Evolutionary conservation across 2,329 filamentous ascomycete species (phyloP), one percentile per base, ranked within the genome.

Genomic region (Fusarium odoratissimum): DNA sequence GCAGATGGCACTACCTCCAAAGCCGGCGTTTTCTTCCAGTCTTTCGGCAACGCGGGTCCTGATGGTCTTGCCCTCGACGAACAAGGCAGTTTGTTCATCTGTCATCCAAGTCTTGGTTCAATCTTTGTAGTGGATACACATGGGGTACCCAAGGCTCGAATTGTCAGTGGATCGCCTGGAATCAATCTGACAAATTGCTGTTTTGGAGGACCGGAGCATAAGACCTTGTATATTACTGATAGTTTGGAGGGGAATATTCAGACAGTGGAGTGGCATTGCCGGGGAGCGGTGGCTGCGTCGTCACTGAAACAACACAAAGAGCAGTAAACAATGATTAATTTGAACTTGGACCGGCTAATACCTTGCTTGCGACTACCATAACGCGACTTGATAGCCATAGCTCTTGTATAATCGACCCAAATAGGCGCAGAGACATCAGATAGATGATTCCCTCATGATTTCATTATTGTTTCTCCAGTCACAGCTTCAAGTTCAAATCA

Each of bases 131-230:
- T 83, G 3, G 80, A 82, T 63, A 52, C 73, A 0, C 72, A 82
- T n/a, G 82, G 82, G 0, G 62, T 82, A 3, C 81, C 82, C 4
- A 83, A 81, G 49, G 80, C 80, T 12, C 71, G 81, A 3, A 83
- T 83, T 17, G 75, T 80, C 2, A 81, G 76, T 42, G 77, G 80
- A 0, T 69, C 75, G 0, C 52, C 59, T 1, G 81, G 82, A 0
- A 80, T 80, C 21, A 83, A 83, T 49, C 30, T 83, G 31, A 84
- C 82, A 1, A 84, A 83, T 33, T 84, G 82, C 33, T 83, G 81
- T n/a, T 84, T 84, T 64, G 82, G 82, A 0, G 81, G 82, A 0
- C 61, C 64, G 3, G 80, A 82, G 41, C 78, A 80, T 14, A 81
- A 80, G 68, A 83, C 80, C 0, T 52, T 83, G n/a, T 83, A 78